A percentile compares a stretch with the other conserved stretches of the same genome.
phyloP scores from a whole-genome alignment of 805 yeast genomes.

The Cyberlindnera saturnus region DNA sequence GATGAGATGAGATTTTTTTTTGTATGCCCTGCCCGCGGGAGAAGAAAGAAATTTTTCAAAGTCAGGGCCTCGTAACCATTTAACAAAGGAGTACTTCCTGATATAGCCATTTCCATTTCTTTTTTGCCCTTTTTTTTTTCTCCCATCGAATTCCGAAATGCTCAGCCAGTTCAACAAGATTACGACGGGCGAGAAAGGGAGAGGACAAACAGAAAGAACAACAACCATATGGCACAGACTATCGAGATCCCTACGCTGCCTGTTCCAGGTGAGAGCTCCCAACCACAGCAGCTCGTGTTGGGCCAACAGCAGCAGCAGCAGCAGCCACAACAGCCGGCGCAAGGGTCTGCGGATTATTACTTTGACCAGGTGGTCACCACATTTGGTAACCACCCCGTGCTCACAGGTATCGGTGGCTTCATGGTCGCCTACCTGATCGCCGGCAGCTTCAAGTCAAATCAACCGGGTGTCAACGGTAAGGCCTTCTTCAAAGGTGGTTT shows the following conservation, averaged over 20 bases:
- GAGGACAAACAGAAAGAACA: background rate
- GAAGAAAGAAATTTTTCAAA: no score
- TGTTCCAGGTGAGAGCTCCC: slow-evolving; percentile 44
- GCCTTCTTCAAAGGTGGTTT: slow-evolving; percentile 79
- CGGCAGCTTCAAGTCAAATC: slow-evolving; percentile 51
- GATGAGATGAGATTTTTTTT: slow-evolving; percentile 7
- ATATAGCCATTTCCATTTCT: background rate
- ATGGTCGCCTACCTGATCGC: slow-evolving; percentile 59
- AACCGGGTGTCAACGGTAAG: slow-evolving; percentile 36
- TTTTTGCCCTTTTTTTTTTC: background rate
- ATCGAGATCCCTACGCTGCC: slow-evolving; percentile 53
- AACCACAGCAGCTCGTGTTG: slow-evolving; percentile 20
- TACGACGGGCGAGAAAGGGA: no score
- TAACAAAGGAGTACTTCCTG: background rate
- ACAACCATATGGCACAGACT: slow-evolving; percentile 21
- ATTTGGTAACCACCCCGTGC: slow-evolving; percentile 71
- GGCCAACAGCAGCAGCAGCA: slow-evolving; percentile 14
- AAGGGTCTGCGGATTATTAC: slow-evolving; percentile 46
- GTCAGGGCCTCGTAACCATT: no score
- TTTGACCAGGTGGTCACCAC: slow-evolving; percentile 54
- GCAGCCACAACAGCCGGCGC: slow-evolving; percentile 20
- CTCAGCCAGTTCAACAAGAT: no score
- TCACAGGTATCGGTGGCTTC: slow-evolving; percentile 65
- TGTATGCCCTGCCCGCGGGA: background rate
- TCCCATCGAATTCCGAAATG: background rate